Evolutionary conservation across 805 yeast species (phyloP), one percentile per base, ranked within the genome.

Genomic region (Cyberlindnera nakhonratchasimensis): DNA sequence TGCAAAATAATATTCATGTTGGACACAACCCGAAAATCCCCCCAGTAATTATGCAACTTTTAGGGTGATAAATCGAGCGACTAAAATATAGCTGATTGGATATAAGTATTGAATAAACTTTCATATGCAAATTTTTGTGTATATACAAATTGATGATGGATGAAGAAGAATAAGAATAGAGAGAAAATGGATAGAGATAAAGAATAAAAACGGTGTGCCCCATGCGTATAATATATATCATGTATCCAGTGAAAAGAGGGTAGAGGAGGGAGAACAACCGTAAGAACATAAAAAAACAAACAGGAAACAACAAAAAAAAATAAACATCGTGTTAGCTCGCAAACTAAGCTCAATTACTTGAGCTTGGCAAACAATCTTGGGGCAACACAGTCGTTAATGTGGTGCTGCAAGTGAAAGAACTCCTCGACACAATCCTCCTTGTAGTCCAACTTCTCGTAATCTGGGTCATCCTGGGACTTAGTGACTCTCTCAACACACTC

Each of bases 381-480:
- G 50, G 95, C 88, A 64, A 83, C 88, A 73, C 95, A 80, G 65
- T 86, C 93, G 69, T 87, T 88, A 59, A 90, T 57, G 73, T 95
- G 87, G 69, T 91, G 97, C 67, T 88, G 88, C 65, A 90, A 75
- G 71, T 93, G 98, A 88, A 91, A 91, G 68, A 86, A 91, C 71
- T 91, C 99, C 71, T 91, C 98, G 49, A 91, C 84, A 76, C 99
- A 91, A 71, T 91, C 97, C 74, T 91, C 99, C 71, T 91, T 91
- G 75, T 87, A 75, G 10, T 74, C 80, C 58, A 76, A 77, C 45
- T 84, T 82, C 22, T 69, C 96, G 65, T 91, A 90, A 56, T 73
- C 95, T 54, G 77, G 84, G 62, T 86, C 90, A 71, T 89, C 87
- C 73, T 74, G 77, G 57, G 81, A 95, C 65, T 82, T 79, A 52